A percentile compares a stretch with the other conserved stretches of the same genome.
These are phyloP conservation scores for Zygosaccharomyces gambellarensis DNA, from an alignment of 805 yeast species.

Conservation along the genomic window DNA sequence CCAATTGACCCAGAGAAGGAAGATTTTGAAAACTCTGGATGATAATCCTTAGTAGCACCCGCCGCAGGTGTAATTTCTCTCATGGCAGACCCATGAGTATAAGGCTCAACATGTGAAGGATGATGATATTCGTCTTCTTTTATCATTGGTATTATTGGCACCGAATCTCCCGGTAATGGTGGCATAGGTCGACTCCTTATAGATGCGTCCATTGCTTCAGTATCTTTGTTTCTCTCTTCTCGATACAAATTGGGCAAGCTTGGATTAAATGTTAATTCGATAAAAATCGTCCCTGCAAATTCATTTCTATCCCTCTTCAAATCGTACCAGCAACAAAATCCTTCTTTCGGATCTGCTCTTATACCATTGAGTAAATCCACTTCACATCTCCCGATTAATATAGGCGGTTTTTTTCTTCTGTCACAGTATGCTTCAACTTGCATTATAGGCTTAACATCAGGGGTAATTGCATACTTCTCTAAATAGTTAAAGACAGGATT, in stretches of 20 bases:
- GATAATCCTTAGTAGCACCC: neutral
- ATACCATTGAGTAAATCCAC: slow-evolving; percentile 74
- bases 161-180: slow-evolving; percentile 27
- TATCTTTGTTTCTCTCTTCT: slow-evolving; percentile 12
- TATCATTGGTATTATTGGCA: neutral
- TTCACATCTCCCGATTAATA: slow-evolving; percentile 75
- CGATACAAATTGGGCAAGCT: slow-evolving; percentile 16
- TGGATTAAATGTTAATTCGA: slow-evolving; percentile 91
- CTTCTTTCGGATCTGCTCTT: slow-evolving; percentile 60
- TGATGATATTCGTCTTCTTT: neutral
- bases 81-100: slow-evolving; percentile 29
- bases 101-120: slow-evolving; percentile 6
- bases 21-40: slow-evolving; percentile 1
- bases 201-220: slow-evolving; percentile 24
- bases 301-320: slow-evolving; percentile 54
- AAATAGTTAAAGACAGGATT: slow-evolving; percentile 86
- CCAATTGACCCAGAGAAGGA: slow-evolving; percentile 1
- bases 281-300: slow-evolving; percentile 81
- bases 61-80: slow-evolving; percentile 26
- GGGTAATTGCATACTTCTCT: slow-evolving; percentile 58
- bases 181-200: slow-evolving; percentile 32
- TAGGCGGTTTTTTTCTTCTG: slow-evolving; percentile 85
- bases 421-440: slow-evolving; percentile 60
- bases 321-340: slow-evolving; percentile 82
- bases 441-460: slow-evolving; percentile 59